Percentiles rank a stretch among this genome's conserved stretches.
phyloP scores from a whole-genome alignment of 129 eudicot genomes.

The Ambrosia trifida region DNA sequence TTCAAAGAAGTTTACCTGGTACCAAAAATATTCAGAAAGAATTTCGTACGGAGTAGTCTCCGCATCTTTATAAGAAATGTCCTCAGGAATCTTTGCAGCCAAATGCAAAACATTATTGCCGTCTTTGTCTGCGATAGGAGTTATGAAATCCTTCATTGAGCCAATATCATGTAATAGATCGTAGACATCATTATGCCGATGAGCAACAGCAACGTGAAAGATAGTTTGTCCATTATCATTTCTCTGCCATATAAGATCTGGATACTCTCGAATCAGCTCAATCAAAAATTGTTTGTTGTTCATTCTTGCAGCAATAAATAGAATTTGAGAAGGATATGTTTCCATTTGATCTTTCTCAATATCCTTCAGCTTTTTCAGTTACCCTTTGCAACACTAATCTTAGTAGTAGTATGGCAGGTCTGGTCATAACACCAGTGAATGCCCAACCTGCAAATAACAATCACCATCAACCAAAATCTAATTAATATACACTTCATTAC shows the following conservation, averaged over 20 bases:
- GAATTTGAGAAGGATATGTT: too few species aligned
- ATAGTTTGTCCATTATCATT: slow-evolving; percentile 18
- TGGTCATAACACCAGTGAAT: neutral
- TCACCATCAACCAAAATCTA: neutral
- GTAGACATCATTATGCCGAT: slow-evolving; percentile 36
- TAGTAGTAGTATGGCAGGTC: slow-evolving; percentile 14
- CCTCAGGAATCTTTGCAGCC: slow-evolving; percentile 30
- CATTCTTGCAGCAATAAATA: slow-evolving; percentile 34
- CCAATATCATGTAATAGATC: slow-evolving; percentile 35
- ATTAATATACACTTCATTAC: too few species aligned
- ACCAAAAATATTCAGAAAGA: slow-evolving; percentile 42
- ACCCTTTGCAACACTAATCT: slow-evolving; percentile 11
- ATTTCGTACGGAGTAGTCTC: slow-evolving; percentile 37
- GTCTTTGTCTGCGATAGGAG: neutral
- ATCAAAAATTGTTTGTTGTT: slow-evolving; percentile 33
- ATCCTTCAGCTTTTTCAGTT: neutral
- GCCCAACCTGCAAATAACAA: neutral
- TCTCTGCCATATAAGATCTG: slow-evolving; percentile 34
- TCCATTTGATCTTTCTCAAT: too few species aligned
- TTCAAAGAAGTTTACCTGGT: slow-evolving; percentile 42
- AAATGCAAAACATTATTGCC: slow-evolving; percentile 41
- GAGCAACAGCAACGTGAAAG: slow-evolving; percentile 39
- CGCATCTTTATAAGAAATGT: slow-evolving; percentile 6
- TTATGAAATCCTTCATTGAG: slow-evolving; percentile 23
- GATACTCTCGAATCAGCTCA: slow-evolving; percentile 21